Conservation (phyloP, 75 land plant species). For the Cryptomeria japonica region DNA sequence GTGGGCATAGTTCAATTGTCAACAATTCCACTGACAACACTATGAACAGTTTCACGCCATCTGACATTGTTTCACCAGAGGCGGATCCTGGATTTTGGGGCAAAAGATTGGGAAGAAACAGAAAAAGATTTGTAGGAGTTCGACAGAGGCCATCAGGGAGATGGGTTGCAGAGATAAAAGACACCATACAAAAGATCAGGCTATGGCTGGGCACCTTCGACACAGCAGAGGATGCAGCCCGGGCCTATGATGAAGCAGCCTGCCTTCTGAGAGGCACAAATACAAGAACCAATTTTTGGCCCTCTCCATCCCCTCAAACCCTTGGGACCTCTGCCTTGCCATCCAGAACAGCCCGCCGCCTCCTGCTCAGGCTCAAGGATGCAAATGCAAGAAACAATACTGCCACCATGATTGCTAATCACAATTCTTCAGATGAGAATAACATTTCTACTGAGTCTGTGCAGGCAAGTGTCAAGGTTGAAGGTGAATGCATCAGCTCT, state of each 20-base stretch:
- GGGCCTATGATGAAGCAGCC: constrained; percentile 79
- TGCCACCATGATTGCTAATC: neutral
- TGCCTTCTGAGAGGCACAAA: constrained; percentile 62
- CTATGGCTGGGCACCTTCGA: constrained; percentile 70
- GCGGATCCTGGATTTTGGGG: neutral
- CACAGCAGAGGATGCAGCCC: constrained; percentile 64
- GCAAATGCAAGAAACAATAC: constrained; percentile 22
- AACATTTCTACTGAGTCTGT: neutral
- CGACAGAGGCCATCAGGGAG: constrained; percentile 68
- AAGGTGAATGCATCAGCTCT: constrained; percentile 1
- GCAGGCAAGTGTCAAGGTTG: neutral
- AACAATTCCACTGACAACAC: neutral
- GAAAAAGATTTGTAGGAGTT: constrained; percentile 62
- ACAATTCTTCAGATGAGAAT: neutral
- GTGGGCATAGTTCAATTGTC: neutral
- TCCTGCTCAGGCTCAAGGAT: constrained; percentile 42
- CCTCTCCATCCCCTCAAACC: constrained; percentile 15
- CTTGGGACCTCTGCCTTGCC: constrained; percentile 26
- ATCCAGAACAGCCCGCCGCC: constrained; percentile 38
- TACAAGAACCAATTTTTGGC: constrained; percentile 63
- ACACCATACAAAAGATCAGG: constrained; percentile 73
- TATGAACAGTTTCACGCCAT: neutral
- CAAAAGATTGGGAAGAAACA: constrained; percentile 18
- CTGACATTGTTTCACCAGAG: neutral
- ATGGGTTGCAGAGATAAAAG: constrained; percentile 80